Evolutionary conservation across 306 rosid genomes (phyloP), one percentile per base, ranked within the genome.

Genomic region (Quercus ilex): DNA sequence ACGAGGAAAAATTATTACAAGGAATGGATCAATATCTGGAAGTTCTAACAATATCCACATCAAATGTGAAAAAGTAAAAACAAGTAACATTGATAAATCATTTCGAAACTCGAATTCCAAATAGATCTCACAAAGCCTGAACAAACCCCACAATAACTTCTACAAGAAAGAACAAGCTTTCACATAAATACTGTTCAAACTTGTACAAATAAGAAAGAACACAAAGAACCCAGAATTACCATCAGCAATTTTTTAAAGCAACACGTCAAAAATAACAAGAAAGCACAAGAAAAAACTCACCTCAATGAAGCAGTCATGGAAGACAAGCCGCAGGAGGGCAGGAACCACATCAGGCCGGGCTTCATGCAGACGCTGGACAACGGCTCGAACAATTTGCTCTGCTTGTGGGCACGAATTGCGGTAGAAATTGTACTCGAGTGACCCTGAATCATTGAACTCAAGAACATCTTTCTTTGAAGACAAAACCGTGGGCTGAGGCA

Each of bases 251-350:
- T 20, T 11, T 30, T 3, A 15, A 14, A 13, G 3, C 6, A 15
- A 59, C 5, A 13, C 41, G 21, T 12, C 0, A 13, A 46, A 13
- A 23, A 14, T 1, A 28, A 23, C 14, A 49, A 8, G 14, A 5
- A 38, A 21, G 14, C 23, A 35, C 51, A 57, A 74, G 52, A 74
- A 58, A 58, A 74, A 12, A 52, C 3, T 67, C 72, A 79, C 86
- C 81, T 83, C 83, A 73, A 83, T 52, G 77, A 84, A 84, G 82
- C 87, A 84, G 69, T 80, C 84, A 67, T 67, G 82, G 53, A 84
- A 84, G 77, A 31, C 70, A 49, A 84, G 87, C 15, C 82, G 84
- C 59, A 84, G 57, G 20, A 80, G 38, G 58, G 87, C 73, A 10
- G 84, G 74, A 77, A 31, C 23, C 79, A 80, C 71, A 57, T 55